Base-by-base conservation (phyloP, 495 filamentous ascomycete species). In the Extremus antarcticus region DNA sequence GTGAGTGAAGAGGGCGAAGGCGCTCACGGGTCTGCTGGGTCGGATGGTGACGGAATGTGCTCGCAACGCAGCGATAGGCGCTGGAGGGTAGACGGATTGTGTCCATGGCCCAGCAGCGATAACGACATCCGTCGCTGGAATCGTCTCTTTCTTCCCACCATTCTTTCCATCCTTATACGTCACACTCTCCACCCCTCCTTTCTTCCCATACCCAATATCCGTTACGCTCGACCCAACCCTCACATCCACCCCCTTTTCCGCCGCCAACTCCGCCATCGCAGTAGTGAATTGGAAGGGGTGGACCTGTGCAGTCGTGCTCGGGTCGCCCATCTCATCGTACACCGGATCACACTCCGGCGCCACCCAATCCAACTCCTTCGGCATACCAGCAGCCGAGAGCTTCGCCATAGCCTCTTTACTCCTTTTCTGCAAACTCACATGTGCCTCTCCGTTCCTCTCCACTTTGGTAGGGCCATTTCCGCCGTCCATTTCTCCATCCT, bases 61-160 rank as follows among this genome's bases (percentile, higher is more conserved):
- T 39, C 94, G 78, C 45, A 90, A 75, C 0, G 84, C 86, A 40
- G 83, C 78, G 55, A 98, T 87, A 2, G 88, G 88, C 7, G 87
- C 81, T 17, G 76, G 71, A 2, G 92, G 87, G 40, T 86, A 80
- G 0, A 98, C 68, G 2, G 70, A 73, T 23, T 74, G 75, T 0
- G 90, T 95, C 92, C 92, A 98, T 1, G 92, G 92, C 0, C 92
- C 92, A 11, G 92, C 90, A 9, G 89, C 74, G 22, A 98, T 71
- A 24, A 97, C 74, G 1, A 94, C 77, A 63, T 88, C 87, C 10
- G 88, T 92, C 15, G 90, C 87, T 15, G 78, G 73, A 45, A 88
- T 73, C 0, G 87, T 84, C 13, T 4, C 13, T 9, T 25, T 25
- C 1, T 70, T 66, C 57, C 76, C 69, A 15, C 73, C 75, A 2